These are phyloP conservation scores for Stenogyne calaminthoides DNA, from an alignment of 305 asterid genomes.

Conservation along the genomic window DNA sequence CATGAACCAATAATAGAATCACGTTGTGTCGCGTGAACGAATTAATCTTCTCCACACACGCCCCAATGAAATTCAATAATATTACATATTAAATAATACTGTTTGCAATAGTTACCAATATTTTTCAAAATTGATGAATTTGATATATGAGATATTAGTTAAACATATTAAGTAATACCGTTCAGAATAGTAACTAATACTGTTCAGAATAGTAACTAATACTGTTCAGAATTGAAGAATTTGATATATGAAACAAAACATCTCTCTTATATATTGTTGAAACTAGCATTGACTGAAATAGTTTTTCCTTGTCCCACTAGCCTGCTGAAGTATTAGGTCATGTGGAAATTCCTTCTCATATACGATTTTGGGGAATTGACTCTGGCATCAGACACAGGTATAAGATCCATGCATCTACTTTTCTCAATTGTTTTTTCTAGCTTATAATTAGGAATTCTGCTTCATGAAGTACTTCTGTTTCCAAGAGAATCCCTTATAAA, in stretches of 20 bases:
- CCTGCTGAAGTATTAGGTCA: slow-evolving; percentile 80
- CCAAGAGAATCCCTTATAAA: neutral
- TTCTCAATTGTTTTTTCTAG: neutral
- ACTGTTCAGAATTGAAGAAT: no score
- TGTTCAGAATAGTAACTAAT: no score
- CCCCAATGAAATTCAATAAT: no score
- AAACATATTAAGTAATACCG: no score
- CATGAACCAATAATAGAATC: no score
- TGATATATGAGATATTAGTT: no score
- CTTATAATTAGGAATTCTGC: neutral
- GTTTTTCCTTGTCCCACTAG: slow-evolving; percentile 34
- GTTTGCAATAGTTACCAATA: no score
- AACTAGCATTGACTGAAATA: slow-evolving; percentile 26
- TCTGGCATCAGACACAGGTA: slow-evolving; percentile 82
- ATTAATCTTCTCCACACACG: no score
- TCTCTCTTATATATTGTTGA: slow-evolving; percentile 16
- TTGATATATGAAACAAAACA: neutral
- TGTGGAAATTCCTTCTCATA: slow-evolving; percentile 62
- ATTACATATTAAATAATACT: no score
- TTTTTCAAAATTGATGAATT: no score
- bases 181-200: no score
- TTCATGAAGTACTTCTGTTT: slow-evolving; percentile 12
- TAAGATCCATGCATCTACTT: slow-evolving; percentile 3
- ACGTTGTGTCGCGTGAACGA: no score
- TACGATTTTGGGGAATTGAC: slow-evolving; percentile 79